phyloP scores from a whole-genome alignment of 257 asterid genomes.

The Forsythia suspensa region DNA sequence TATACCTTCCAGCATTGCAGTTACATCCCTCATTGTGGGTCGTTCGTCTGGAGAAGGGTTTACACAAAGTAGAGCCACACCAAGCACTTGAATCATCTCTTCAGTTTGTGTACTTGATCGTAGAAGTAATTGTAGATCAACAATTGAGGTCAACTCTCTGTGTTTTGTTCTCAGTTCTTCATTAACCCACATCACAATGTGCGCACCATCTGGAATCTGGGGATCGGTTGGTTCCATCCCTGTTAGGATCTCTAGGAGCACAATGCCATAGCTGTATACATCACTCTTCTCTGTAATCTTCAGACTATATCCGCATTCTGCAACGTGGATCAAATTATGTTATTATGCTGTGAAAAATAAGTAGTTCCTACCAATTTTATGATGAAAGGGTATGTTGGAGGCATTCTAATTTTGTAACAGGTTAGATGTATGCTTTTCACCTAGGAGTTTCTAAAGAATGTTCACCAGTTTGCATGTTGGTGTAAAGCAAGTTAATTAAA shows the following conservation, averaged over 20 bases:
- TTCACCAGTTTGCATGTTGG: background rate
- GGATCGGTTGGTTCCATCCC: constrained; percentile 76
- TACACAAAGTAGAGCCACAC: constrained; percentile 70
- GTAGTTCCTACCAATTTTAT: background rate
- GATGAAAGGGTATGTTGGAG: background rate
- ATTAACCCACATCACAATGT: constrained; percentile 61
- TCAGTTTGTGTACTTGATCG: constrained; percentile 60
- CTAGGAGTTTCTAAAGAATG: background rate
- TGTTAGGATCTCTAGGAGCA: constrained; percentile 71
- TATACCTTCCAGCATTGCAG: constrained; percentile 68
- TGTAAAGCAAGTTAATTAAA: background rate
- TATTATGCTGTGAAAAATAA: background rate
- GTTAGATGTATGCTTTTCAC: background rate
- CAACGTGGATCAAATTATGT: constrained; percentile 19
- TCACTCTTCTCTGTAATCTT: constrained; percentile 76
- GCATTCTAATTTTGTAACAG: background rate
- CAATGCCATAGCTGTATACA: constrained; percentile 70
- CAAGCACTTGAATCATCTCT: constrained; percentile 78
- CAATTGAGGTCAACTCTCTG: constrained; percentile 54
- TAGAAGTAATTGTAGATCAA: constrained; percentile 56
- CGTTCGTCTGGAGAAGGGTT: constrained; percentile 57
- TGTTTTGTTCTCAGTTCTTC: constrained; percentile 47
- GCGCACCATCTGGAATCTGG: constrained; percentile 59
- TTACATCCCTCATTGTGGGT: constrained; percentile 76
- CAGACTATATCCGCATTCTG: constrained; percentile 79